Evolutionary conservation across 1,284 basidiomycete genomes (phyloP).

Genomic region (Naganishia liquefaciens): DNA sequence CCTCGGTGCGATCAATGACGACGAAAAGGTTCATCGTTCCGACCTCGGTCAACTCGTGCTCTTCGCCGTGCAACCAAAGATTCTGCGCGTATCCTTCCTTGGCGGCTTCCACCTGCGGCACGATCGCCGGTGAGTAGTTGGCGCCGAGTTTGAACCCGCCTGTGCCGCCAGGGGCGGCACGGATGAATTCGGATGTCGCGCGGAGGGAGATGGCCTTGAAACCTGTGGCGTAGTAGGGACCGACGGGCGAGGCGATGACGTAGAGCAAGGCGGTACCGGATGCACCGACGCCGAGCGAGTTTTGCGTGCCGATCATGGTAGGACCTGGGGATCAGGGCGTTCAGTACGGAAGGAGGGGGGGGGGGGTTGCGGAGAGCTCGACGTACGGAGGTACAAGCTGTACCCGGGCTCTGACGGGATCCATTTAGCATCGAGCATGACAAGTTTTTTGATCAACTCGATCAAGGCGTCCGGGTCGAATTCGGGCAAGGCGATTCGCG

Average conservation of each 20-base stretch:
- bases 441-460: slow-evolving; percentile 84
- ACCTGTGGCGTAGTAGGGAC: slow-evolving; percentile 91
- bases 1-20: slow-evolving; percentile 72
- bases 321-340: slow-evolving; percentile 54
- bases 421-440: slow-evolving; percentile 86
- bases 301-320: slow-evolving; percentile 81
- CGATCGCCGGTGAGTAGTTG: slow-evolving; percentile 87
- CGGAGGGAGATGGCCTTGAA: slow-evolving; percentile 95
- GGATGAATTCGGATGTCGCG: slow-evolving; percentile 85
- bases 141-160: slow-evolving; percentile 89
- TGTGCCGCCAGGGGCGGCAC: slow-evolving; percentile 88
- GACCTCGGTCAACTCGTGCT: slow-evolving; percentile 74
- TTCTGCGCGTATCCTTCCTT: slow-evolving; percentile 87
- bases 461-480: slow-evolving; percentile 80
- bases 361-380: too few relatives aligned
- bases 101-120: slow-evolving; percentile 84
- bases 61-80: slow-evolving; percentile 87
- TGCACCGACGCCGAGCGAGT: slow-evolving; percentile 81
- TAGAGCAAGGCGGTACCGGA: slow-evolving; percentile 90
- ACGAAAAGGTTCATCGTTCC: slow-evolving; percentile 98
- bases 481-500: slow-evolving; percentile 57
- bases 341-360: too few relatives aligned
- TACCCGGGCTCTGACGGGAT: slow-evolving; percentile 86
- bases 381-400: slow-evolving; percentile 79
- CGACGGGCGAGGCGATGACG: slow-evolving; percentile 90